phyloP scores from a whole-genome alignment of 352 stramenopile genomes.

The Blastocystis sp. region DNA sequence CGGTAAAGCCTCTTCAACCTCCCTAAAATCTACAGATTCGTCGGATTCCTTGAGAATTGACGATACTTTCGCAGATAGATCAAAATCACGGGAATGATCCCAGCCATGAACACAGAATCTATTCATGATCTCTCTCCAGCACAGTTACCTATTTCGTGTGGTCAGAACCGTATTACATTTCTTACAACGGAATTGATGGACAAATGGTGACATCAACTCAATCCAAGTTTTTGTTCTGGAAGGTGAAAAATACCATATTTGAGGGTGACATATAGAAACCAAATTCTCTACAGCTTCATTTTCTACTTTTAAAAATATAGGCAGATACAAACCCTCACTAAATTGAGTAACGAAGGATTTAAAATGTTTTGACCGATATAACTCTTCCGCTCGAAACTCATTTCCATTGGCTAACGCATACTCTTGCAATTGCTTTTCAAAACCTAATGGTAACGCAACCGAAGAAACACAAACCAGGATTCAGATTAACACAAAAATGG shows the following conservation, averaged over 20 bases:
- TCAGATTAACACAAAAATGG: neutral
- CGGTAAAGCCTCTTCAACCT: too few relatives aligned
- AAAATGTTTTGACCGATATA: neutral
- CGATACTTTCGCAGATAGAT: neutral
- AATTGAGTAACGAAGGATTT: neutral
- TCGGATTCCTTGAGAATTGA: neutral
- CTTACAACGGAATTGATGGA: neutral
- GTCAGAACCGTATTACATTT: neutral
- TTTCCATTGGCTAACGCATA: neutral
- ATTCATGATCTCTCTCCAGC: neutral
- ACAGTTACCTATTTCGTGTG: neutral
- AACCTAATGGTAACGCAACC: neutral
- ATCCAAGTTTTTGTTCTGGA: neutral
- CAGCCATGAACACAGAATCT: neutral
- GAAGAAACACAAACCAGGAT: neutral
- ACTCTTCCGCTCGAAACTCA: neutral
- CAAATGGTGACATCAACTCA: neutral
- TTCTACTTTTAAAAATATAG: neutral
- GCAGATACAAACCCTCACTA: neutral
- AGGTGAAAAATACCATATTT: neutral
- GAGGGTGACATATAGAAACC: neutral
- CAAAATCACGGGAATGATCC: neutral
- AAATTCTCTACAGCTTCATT: neutral
- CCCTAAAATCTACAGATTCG: neutral
- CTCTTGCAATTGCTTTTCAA: neutral